A percentile compares a stretch with the other conserved stretches of the same genome.
Evolutionary conservation across 1,284 basidiomycete species (phyloP).

Genomic region (Rhodotorula sp.): DNA sequence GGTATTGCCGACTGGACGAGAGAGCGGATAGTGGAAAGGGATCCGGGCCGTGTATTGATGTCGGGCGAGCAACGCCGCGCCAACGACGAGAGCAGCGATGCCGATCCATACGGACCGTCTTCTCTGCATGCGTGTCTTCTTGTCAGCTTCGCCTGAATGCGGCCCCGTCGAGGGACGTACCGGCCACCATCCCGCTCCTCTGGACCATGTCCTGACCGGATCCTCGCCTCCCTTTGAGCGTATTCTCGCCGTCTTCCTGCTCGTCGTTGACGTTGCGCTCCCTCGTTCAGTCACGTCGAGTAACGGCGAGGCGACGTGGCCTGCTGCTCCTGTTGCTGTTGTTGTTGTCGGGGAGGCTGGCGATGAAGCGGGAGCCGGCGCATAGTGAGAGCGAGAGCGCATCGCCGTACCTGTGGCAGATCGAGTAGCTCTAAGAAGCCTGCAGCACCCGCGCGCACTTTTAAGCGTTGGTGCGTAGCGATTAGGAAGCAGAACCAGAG

Average conservation of each 20-base stretch:
- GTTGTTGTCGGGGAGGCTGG: neutral
- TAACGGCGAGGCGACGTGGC: neutral
- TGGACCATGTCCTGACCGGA: no score
- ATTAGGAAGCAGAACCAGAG: no score
- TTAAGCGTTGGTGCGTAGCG: no score
- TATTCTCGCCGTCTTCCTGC: neutral
- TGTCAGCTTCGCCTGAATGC: no score
- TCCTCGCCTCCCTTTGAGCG: no score
- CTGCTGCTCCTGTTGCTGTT: neutral
- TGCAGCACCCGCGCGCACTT: no score
- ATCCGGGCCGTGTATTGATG: slow-evolving; percentile 3
- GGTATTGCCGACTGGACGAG: slow-evolving; percentile 3
- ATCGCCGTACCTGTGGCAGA: neutral
- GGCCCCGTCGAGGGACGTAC: neutral
- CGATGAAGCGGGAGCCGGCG: neutral
- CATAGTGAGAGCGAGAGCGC: neutral
- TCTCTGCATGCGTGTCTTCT: no score
- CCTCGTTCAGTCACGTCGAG: neutral
- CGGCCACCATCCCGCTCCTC: neutral
- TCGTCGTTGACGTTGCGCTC: neutral
- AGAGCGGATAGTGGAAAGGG: slow-evolving; percentile 28
- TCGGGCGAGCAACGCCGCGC: neutral
- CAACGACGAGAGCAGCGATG: neutral
- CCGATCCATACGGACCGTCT: neutral
- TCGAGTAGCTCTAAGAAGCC: no score